Evolutionary conservation across 768 basidiomycete species (phyloP).

Genomic region (Leccinum sublutescens): DNA sequence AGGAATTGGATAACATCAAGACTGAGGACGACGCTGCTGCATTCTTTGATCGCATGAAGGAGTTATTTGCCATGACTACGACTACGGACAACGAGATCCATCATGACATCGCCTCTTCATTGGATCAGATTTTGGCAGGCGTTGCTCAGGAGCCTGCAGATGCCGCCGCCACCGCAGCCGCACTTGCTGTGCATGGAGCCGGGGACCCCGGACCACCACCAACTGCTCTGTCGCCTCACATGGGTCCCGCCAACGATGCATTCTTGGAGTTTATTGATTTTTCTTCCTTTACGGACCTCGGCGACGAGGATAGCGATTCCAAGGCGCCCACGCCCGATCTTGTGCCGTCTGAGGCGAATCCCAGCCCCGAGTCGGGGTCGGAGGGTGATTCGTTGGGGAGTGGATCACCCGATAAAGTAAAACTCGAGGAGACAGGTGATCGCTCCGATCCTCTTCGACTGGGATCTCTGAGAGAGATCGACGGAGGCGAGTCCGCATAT

Average conservation of each 20-base stretch:
- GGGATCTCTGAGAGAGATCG: slow-evolving; percentile 65
- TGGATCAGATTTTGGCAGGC: slow-evolving; percentile 64
- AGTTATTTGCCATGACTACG: slow-evolving; percentile 55
- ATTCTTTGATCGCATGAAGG: slow-evolving; percentile 64
- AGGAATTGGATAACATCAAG: slow-evolving; percentile 48
- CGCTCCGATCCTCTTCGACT: slow-evolving; percentile 53
- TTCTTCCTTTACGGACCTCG: slow-evolving; percentile 50
- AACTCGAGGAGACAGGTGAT: slow-evolving; percentile 49
- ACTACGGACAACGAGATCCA: slow-evolving; percentile 38
- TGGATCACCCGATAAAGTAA: slow-evolving; percentile 46
- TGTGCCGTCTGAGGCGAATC: slow-evolving; percentile 69
- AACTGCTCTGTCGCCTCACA: slow-evolving; percentile 35
- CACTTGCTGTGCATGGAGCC: slow-evolving; percentile 24
- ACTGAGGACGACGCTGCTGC: slow-evolving; percentile 63
- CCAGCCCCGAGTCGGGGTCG: slow-evolving; percentile 72
- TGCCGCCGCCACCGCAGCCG: slow-evolving; percentile 31
- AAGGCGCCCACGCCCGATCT: slow-evolving; percentile 78
- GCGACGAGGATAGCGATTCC: slow-evolving; percentile 60
- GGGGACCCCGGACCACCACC: slow-evolving; percentile 33
- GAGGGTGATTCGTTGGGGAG: slow-evolving; percentile 55
- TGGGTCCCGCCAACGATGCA: slow-evolving; percentile 35
- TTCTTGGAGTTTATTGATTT: slow-evolving; percentile 66
- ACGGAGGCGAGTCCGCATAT: slow-evolving; percentile 72
- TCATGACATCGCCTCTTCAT: slow-evolving; percentile 53
- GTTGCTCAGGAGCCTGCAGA: slow-evolving; percentile 42